Base-by-base conservation (phyloP, 495 filamentous ascomycete genomes). In the Hypoxylon rickii region DNA sequence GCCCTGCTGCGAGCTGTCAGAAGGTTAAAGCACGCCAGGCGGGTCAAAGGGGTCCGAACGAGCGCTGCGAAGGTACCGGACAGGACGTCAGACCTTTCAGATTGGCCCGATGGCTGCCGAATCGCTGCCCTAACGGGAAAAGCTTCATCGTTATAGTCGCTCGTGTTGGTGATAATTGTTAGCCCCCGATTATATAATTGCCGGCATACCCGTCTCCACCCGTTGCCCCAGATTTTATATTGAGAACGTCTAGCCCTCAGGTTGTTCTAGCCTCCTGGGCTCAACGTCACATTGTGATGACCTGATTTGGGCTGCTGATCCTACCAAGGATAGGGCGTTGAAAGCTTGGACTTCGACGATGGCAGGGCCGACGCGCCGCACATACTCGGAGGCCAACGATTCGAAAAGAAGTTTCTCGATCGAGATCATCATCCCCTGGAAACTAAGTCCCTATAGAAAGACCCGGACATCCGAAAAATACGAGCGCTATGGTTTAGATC, bases 141-240 rank as follows among this genome's bases (percentile, higher is more conserved):
- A n/a, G 7, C 12, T 8, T n/a, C 16, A 15, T 22, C 16, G 11
- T 44, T 26, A 2, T 36, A 33, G 26, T 19, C 16, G 18, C 22
- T 50, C 44, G 31, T 31, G 31, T 56, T 55, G 24, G 16, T 19
- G 31, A 34, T 5, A n/a, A 3, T 6, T 34, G 15, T 37, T 20
- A 21, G 45, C 37, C 48, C 34, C 22, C 40, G 18, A 36, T 6
- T 20, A 2, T 21, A 37, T n/a, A 33, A 36, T 7, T 42, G 36
- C 48, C 43, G 43, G 43, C 31, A 3, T 53, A 39, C 24, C 37
- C 22, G 37, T 24, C 38, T 52, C 49, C 48, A 47, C 49, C 32
- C 2, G n/a, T 32, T 10, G 43, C 38, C 32, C 43, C 37, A 12
- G 17, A 48, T 21, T 49, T 44, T 33, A 17, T 43, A 47, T 26